Percentiles rank a stretch among this genome's conserved stretches.
Conservation (phyloP, 139 green algal species). For the Closterium sp. region DNA sequence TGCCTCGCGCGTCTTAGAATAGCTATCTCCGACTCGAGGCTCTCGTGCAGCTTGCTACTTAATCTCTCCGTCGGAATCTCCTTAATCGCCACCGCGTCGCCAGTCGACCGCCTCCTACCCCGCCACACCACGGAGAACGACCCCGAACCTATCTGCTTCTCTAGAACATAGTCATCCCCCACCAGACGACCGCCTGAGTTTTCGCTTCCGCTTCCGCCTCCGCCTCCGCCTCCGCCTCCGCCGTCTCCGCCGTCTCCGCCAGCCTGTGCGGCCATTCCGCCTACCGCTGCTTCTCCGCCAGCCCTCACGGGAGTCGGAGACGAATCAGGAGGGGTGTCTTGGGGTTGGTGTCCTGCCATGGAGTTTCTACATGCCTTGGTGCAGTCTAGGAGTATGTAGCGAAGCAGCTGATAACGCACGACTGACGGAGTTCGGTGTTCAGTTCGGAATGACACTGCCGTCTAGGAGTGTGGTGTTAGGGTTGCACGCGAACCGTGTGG, state of each 20-base stretch:
- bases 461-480: too few relatives aligned
- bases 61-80: conserved; percentile 83
- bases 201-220: neutral
- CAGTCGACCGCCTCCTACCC: conserved; percentile 62
- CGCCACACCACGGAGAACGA: conserved; percentile 91
- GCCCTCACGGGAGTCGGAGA: neutral
- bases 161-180: conserved; percentile 71
- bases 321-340: neutral
- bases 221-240: neutral
- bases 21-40: conserved; percentile 82
- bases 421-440: too few relatives aligned
- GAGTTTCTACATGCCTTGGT: neutral
- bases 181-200: neutral
- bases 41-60: conserved; percentile 81
- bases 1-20: conserved; percentile 78
- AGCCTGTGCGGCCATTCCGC: neutral
- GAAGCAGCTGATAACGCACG: neutral
- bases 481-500: neutral
- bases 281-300: neutral
- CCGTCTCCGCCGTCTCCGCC: neutral
- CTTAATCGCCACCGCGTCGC: conserved; percentile 81
- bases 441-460: too few relatives aligned
- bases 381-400: neutral
- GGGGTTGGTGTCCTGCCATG: neutral
- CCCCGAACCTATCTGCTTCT: conserved; percentile 72